A percentile compares a stretch with the other conserved stretches of the same genome.
Evolutionary conservation across 225 moss, liverwort and hornwort species (phyloP).

Genomic region (Lunularia cruciata): DNA sequence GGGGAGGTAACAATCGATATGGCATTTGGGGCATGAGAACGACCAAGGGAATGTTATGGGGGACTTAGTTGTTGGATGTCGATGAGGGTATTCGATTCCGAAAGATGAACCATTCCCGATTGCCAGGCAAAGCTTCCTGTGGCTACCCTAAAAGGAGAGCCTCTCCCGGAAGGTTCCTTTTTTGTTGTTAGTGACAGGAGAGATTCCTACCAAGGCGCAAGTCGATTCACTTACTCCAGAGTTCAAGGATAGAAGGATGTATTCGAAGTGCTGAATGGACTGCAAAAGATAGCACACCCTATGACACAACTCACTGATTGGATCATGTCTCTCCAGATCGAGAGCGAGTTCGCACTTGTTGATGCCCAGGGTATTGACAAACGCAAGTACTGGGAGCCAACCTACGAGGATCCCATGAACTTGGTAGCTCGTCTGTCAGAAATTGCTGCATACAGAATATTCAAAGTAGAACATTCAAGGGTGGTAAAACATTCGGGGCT

Average conservation of each 20-base stretch:
- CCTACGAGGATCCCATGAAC: constrained; percentile 85
- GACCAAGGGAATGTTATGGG: constrained; percentile 75
- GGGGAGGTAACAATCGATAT: constrained; percentile 40
- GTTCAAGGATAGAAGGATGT: constrained; percentile 57
- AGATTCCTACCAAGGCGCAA: constrained; percentile 70
- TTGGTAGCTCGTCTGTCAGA: constrained; percentile 72
- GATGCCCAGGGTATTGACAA: constrained; percentile 64
- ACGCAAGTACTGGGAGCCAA: constrained; percentile 78
- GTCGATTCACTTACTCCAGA: constrained; percentile 53
- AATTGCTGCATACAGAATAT: constrained; percentile 65
- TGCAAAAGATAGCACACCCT: constrained; percentile 59
- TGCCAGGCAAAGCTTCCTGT: constrained; percentile 62
- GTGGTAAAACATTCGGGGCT: constrained; percentile 57
- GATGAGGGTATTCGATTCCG: constrained; percentile 85
- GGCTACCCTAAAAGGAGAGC: constrained; percentile 63
- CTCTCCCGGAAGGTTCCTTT: constrained; percentile 74
- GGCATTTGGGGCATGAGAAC: constrained; percentile 80
- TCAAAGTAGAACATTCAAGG: constrained; percentile 60
- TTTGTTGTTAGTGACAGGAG: constrained; percentile 74
- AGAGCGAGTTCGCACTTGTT: constrained; percentile 65
- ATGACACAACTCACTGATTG: constrained; percentile 71
- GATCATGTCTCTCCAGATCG: constrained; percentile 67
- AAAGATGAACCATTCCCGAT: constrained; percentile 74
- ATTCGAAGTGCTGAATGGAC: constrained; percentile 60
- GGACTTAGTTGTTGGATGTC: constrained; percentile 72